Percentiles rank a stretch among this genome's conserved stretches.
Conservation (phyloP, 306 rosid genomes). For the Malus asiatica region DNA sequence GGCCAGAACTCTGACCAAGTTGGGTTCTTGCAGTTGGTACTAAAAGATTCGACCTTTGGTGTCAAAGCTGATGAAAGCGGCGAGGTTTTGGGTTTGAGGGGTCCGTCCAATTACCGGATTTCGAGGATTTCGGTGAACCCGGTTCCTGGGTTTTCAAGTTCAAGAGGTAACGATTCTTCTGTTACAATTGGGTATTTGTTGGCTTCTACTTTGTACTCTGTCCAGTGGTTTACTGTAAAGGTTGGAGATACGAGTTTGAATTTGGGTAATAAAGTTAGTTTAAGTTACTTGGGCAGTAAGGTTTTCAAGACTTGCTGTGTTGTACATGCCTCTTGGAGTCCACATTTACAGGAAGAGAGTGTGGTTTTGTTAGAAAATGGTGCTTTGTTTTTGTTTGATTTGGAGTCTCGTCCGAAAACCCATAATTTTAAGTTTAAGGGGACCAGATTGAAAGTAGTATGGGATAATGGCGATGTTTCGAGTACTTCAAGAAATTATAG, state of each 20-base stretch:
- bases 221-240: constrained; percentile 45
- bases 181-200: constrained; percentile 41
- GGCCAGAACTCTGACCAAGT: constrained; percentile 44
- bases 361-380: constrained; percentile 52
- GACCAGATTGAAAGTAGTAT: constrained; percentile 38
- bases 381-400: constrained; percentile 51
- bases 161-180: constrained; percentile 1
- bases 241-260: neutral
- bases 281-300: constrained; percentile 35
- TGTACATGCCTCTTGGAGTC: constrained; percentile 64
- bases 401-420: constrained; percentile 24
- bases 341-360: constrained; percentile 47
- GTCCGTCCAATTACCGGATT: constrained; percentile 24
- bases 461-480: constrained; percentile 21
- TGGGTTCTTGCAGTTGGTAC: constrained; percentile 32
- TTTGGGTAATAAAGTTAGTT: constrained; percentile 21
- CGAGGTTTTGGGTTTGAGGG: constrained; percentile 15
- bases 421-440: constrained; percentile 31
- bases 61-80: constrained; percentile 11
- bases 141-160: neutral
- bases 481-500: constrained; percentile 10
- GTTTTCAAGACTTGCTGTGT: constrained; percentile 39
- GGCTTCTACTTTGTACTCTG: constrained; percentile 42
- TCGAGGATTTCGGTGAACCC: constrained; percentile 35
- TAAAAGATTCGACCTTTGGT: constrained; percentile 7